These are phyloP conservation scores for Trichoderma lentiforme DNA, from an alignment of 2,329 filamentous ascomycete species.

Conservation along the genomic window DNA sequence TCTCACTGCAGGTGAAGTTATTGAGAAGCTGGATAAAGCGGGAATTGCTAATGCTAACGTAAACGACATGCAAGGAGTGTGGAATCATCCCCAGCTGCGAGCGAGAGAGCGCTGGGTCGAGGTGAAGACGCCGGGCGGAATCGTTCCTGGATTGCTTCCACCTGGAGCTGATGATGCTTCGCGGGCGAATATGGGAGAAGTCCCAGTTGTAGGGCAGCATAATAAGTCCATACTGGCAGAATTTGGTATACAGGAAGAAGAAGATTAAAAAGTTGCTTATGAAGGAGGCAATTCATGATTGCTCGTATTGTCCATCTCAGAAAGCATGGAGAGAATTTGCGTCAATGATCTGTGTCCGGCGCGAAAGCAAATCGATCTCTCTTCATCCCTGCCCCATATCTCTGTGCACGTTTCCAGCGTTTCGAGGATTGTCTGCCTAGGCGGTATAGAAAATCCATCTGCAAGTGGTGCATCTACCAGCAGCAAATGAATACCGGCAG, in stretches of 20 bases:
- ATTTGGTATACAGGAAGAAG: constrained; percentile 18
- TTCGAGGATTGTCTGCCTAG: not conserved
- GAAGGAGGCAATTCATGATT: not conserved
- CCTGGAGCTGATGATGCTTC: constrained; percentile 37
- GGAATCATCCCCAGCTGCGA: constrained; percentile 51
- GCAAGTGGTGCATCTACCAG: not conserved
- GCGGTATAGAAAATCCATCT: not conserved
- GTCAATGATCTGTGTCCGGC: not conserved
- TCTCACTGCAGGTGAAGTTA: constrained; percentile 39
- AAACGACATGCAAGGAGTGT: constrained; percentile 53
- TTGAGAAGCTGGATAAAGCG: constrained; percentile 42
- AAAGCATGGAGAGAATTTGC: not conserved
- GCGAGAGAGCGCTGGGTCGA: constrained; percentile 51
- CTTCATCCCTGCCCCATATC: not conserved
- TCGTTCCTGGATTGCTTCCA: constrained; percentile 47
- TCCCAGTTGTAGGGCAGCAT: constrained; percentile 50
- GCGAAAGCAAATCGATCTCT: not conserved
- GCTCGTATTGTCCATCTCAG: not conserved
- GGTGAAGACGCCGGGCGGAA: constrained; percentile 45
- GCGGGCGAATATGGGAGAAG: constrained; percentile 39
- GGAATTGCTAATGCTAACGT: constrained; percentile 54
- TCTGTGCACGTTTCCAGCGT: not conserved
- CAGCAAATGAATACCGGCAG: not conserved
- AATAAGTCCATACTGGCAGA: constrained; percentile 31
- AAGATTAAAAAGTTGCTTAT: not conserved